Conservation (phyloP, 495 filamentous ascomycete genomes). For the Saxophila tyrrhenica region DNA sequence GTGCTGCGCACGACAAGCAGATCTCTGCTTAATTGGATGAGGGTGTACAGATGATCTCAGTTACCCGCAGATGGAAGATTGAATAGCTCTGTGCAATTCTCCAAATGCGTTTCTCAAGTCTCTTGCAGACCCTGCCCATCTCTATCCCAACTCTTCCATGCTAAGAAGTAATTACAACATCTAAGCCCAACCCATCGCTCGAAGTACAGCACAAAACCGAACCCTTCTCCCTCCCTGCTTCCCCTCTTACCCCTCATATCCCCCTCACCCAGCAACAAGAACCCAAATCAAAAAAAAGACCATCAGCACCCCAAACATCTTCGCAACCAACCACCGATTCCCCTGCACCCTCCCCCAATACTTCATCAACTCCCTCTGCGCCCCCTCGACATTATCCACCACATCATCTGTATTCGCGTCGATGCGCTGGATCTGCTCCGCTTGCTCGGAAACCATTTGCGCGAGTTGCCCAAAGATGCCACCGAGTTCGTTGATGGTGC, state of each 20-base stretch:
- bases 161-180: neutral
- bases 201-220: too few species aligned
- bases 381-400: slow-evolving; percentile 93
- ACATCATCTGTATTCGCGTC: slow-evolving; percentile 95
- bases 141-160: neutral
- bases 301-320: slow-evolving; percentile 94
- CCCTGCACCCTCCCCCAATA: slow-evolving; percentile 91
- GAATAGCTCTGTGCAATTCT: too few species aligned
- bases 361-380: slow-evolving; percentile 86
- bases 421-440: slow-evolving; percentile 67
- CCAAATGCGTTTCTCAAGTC: too few species aligned
- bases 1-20: too few species aligned
- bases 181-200: too few species aligned
- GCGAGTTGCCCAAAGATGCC: slow-evolving; percentile 96
- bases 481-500: slow-evolving; percentile 86
- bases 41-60: too few species aligned
- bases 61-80: too few species aligned
- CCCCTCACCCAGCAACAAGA: slow-evolving; percentile 39
- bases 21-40: too few species aligned
- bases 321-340: slow-evolving; percentile 92
- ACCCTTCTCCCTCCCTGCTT: too few species aligned
- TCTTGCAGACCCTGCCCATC: neutral
- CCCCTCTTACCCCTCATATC: too few species aligned
- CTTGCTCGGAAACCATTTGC: slow-evolving; percentile 93
- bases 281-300: slow-evolving; percentile 53